Evolutionary conservation across 129 eudicot genomes (phyloP), one percentile per base, ranked within the genome.

Genomic region (Saussurea involucrata): DNA sequence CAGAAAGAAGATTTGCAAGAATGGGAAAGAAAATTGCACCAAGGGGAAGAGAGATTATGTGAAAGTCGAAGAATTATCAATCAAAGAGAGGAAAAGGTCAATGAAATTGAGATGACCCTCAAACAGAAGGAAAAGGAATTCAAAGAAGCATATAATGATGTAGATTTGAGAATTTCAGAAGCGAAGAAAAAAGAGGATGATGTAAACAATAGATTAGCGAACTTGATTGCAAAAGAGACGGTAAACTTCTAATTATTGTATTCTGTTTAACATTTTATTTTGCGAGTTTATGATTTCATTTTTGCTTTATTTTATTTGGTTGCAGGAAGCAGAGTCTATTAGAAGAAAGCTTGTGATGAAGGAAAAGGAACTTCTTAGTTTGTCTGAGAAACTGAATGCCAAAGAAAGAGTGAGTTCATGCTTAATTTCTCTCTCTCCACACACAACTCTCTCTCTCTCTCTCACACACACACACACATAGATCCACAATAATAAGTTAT

Each of bases 21-120:
- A 65, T 89, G 97, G 99, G 97, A 92, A 78, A 90, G 69, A 78
- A 90, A 90, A 32, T 83, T 95, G 80, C 95, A 90, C 70, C 90
- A 90, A 75, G 88, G 84, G 28, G 99, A 95, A 80, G 95, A 88
- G 78, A 87, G 93, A 68, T 84, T 92, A 68, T 82, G 86, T 73
- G 91, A 92, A 72, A 82, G 88, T 66, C 85, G 96, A 66, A 86
- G 96, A 82, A 49, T 44, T 31, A 83, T 84, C 37, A 82, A 78
- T 64, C 76, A 73, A 72, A 85, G 90, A 69, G 99, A 95, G 87
- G 95, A 90, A 64, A 88, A 87, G 77, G 77, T 80, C 63, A 85
- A 82, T 49, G 90, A 86, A 79, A 58, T 68, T 20, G 93, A 92
- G 68, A 81, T 72, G 86, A 63, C 36, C 9, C 29, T 85, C 11